Conservation (phyloP, 495 filamentous ascomycete species). For the Daldinia loculata region DNA sequence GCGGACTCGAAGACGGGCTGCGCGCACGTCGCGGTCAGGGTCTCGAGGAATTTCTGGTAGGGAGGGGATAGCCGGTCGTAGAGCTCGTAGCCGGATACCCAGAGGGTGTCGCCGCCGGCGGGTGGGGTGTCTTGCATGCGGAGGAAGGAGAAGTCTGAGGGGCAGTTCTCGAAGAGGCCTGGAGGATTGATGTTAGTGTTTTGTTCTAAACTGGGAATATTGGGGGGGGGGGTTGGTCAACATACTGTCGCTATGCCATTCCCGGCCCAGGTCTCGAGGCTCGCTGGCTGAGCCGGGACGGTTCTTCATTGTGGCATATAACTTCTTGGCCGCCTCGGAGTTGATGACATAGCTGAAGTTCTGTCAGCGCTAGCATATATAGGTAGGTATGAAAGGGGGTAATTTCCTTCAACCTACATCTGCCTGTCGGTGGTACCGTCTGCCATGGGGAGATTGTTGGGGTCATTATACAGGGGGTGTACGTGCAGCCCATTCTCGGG, state of each 20-base stretch:
- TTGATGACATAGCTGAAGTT: conserved; percentile 55
- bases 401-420: conserved; percentile 39
- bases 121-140: conserved; percentile 53
- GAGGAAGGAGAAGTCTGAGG: conserved; percentile 52
- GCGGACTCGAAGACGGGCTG: conserved; percentile 54
- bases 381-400: no score
- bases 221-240: not conserved
- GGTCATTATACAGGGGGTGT: conserved; percentile 55
- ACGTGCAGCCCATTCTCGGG: conserved; percentile 54
- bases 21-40: conserved; percentile 53
- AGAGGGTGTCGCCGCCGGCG: conserved; percentile 56
- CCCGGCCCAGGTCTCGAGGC: conserved; percentile 50
- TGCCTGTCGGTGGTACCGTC: conserved; percentile 52
- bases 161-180: conserved; percentile 52
- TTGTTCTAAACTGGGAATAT: not conserved
- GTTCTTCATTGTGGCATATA: conserved; percentile 55
- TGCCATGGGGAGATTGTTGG: conserved; percentile 53
- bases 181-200: not conserved
- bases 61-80: conserved; percentile 52
- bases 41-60: conserved; percentile 50
- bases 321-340: conserved; percentile 54
- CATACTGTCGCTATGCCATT: conserved; percentile 58
- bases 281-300: conserved; percentile 40
- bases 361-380: not conserved
- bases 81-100: conserved; percentile 57